A percentile compares a stretch with the other conserved stretches of the same genome.
Evolutionary conservation across 345 rosid genomes (phyloP).

Genomic region (Populus tremula): DNA sequence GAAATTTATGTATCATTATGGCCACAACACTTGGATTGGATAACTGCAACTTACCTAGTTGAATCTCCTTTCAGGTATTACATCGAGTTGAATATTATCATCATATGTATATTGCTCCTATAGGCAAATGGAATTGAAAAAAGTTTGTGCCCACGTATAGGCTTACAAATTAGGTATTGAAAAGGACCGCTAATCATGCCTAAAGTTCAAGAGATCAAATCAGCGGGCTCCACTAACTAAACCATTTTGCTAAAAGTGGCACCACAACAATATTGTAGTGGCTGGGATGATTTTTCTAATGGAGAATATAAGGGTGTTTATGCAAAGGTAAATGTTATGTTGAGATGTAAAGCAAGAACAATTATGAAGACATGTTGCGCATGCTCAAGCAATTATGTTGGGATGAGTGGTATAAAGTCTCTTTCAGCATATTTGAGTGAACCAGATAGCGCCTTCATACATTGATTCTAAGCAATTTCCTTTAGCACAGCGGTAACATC

Average conservation of each 20-base stretch:
- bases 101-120: background rate
- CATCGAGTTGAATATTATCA: background rate
- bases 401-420: constrained; percentile 29
- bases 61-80: background rate
- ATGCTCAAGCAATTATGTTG: constrained; percentile 46
- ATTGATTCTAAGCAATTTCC: constrained; percentile 27
- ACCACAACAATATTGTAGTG: constrained; percentile 7
- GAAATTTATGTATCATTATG: background rate
- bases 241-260: constrained; percentile 25
- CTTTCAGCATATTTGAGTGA: constrained; percentile 30
- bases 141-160: constrained; percentile 10
- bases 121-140: constrained; percentile 1
- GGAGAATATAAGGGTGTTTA: constrained; percentile 22
- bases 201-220: constrained; percentile 22
- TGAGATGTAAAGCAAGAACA: constrained; percentile 40
- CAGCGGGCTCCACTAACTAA: constrained; percentile 38
- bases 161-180: constrained; percentile 25
- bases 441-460: constrained; percentile 26
- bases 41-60: background rate
- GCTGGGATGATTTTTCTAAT: constrained; percentile 25
- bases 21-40: background rate
- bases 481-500: background rate
- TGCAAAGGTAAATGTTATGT: constrained; percentile 29
- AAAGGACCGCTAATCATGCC: constrained; percentile 19
- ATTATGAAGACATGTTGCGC: constrained; percentile 45